Evolutionary conservation across 371 early-diverging fungal genomes (phyloP), one percentile per base, ranked within the genome.

Genomic region (Mucor lusitanicus): DNA sequence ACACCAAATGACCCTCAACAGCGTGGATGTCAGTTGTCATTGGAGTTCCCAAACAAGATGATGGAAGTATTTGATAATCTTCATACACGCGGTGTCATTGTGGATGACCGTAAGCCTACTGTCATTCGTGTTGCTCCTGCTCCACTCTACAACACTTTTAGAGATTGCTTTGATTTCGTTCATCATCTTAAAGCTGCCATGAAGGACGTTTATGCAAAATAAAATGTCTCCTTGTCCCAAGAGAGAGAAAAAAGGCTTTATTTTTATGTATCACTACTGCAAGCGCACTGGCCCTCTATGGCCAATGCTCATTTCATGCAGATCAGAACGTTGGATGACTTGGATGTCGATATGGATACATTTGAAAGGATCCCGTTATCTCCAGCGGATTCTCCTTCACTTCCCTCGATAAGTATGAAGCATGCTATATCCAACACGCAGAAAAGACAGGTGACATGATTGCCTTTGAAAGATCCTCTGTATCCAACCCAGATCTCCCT

Each of bases 31-130:
- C 98, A 98, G 80, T 80, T 99, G 59, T 94, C 95, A 21, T 62
- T 96, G 63, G 80, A 90, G 30, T 88, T 91, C 60, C 80, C 86
- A 42, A 77, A 70, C 2, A 83, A 87, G 68, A 86, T 88, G 85
- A 77, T 84, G 58, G 81, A 84, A 13, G 85, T 90, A 8, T 87
- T 88, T 79, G 74, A 78, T 1, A 78, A 71, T 0, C 77, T 97
- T 61, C 82, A 85, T 57, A 72, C 75, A 1, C 79, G 78, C 4
- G 98, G 95, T 4, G 88, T 97, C 2, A 85, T 97, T 46, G 88
- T 90, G 30, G 99, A 99, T 72, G 94, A 95, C 67, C 85, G 99
- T 46, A 89, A 92, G 72, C 98, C 98, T 0, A 90, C 97, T 73
- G 94, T 94, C 39, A 95, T 99, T 67, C 87, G 99, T 44, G 80